Evolutionary conservation across 805 yeast genomes (phyloP).

Genomic region (Lachancea quebecensis): DNA sequence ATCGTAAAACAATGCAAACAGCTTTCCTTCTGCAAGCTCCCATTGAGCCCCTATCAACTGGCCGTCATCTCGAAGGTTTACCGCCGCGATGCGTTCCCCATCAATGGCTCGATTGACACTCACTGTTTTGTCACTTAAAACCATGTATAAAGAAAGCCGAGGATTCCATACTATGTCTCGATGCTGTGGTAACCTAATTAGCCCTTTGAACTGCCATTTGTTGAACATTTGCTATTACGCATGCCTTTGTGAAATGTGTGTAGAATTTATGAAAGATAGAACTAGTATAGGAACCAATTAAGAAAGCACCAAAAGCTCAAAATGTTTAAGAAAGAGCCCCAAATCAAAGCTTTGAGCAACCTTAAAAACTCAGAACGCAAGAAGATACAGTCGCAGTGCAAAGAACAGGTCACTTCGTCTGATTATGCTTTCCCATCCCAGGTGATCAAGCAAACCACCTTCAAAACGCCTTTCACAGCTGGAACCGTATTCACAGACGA

Average conservation of each 20-base stretch:
- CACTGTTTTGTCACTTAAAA: constrained; percentile 12
- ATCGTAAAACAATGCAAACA: constrained; percentile 39
- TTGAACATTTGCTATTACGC: neutral
- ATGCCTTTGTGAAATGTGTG: too few relatives aligned
- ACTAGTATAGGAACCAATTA: too few relatives aligned
- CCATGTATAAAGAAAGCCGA: constrained; percentile 12
- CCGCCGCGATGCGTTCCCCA: constrained; percentile 15
- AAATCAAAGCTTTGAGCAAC: constrained; percentile 68
- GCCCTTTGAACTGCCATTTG: constrained; percentile 2
- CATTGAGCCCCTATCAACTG: constrained; percentile 17
- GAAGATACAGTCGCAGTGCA: constrained; percentile 37
- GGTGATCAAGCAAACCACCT: constrained; percentile 53
- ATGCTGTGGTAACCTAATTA: constrained; percentile 1
- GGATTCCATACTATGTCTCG: constrained; percentile 14
- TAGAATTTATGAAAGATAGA: too few relatives aligned
- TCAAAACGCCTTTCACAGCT: constrained; percentile 43
- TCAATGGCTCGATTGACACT: constrained; percentile 15
- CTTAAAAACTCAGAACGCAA: constrained; percentile 75
- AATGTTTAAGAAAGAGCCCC: constrained; percentile 34
- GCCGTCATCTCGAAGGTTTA: constrained; percentile 16
- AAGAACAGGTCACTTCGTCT: constrained; percentile 25
- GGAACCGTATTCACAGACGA: constrained; percentile 65
- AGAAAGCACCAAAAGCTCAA: neutral
- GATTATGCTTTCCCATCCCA: constrained; percentile 39
- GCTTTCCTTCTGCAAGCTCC: constrained; percentile 23